phyloP scores from a whole-genome alignment of 305 asterid genomes.

The Fraxinus velutina region DNA sequence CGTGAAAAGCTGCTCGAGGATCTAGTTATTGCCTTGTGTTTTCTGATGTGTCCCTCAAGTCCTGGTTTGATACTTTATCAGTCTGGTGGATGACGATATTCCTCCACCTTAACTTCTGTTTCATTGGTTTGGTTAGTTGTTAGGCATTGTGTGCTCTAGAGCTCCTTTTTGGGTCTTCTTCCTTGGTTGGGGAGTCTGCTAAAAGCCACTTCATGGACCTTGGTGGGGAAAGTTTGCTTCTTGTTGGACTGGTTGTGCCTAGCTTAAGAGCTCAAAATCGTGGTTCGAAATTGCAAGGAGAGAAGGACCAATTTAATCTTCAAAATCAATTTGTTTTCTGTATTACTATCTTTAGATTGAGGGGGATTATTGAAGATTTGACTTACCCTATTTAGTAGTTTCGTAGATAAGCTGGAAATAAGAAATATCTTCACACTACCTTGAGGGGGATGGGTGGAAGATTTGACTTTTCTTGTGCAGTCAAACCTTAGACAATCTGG shows the following conservation, averaged over 20 bases:
- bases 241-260: background rate
- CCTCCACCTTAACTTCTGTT: background rate
- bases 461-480: background rate
- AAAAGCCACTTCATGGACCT: background rate
- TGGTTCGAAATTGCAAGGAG: background rate
- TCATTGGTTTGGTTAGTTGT: background rate
- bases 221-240: background rate
- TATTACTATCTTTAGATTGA: background rate
- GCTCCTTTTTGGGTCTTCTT: background rate
- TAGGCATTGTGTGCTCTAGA: background rate
- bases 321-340: background rate
- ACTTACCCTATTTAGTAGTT: background rate
- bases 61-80: background rate
- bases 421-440: background rate
- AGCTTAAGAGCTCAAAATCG: background rate
- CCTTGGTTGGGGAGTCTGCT: background rate
- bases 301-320: background rate
- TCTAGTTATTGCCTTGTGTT: background rate
- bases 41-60: background rate
- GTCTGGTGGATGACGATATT: background rate
- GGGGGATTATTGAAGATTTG: background rate
- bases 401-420: background rate
- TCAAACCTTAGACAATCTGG: background rate
- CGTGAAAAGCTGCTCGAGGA: background rate
- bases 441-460: background rate